Percentiles rank a stretch among this genome's conserved stretches.
These are phyloP conservation scores for Colletotrichum australisinense DNA, from an alignment of 2,329 filamentous ascomycete genomes.

Conservation along the genomic window DNA sequence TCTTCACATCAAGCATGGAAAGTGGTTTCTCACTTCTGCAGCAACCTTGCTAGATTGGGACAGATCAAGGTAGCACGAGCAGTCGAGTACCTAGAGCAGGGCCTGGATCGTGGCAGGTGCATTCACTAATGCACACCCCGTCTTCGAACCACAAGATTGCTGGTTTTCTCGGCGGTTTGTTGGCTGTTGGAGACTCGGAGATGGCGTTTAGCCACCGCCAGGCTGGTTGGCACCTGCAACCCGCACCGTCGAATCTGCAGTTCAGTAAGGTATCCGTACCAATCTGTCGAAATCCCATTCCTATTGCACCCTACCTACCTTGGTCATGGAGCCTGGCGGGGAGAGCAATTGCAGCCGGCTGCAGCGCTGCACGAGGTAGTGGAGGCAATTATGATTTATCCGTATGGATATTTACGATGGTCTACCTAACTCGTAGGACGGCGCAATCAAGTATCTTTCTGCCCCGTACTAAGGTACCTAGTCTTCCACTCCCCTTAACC, in stretches of 20 bases:
- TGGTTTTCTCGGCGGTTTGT: not conserved
- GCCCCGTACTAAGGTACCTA: not conserved
- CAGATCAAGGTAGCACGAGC: not conserved
- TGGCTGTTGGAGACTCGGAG: not conserved
- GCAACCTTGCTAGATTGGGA: not conserved
- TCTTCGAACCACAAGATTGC: not conserved
- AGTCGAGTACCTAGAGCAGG: not conserved
- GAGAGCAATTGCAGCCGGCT: not conserved
- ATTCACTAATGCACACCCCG: not conserved
- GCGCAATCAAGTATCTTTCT: not conserved
- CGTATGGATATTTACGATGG: not conserved
- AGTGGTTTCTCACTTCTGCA: not conserved
- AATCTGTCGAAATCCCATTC: not conserved
- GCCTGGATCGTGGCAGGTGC: conserved; percentile 17
- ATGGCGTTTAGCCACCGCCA: not conserved
- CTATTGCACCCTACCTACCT: not conserved
- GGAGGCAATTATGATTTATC: not conserved
- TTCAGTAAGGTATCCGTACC: not conserved
- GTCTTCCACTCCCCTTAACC: too few species aligned
- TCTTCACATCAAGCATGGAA: not conserved
- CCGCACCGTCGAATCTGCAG: not conserved
- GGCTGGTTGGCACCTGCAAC: conserved; percentile 17
- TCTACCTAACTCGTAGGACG: too few species aligned
- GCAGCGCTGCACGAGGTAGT: not conserved
- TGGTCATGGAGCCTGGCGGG: not conserved